Evolutionary conservation across 345 rosid genomes (phyloP).

Genomic region (Eutrema japonicum): DNA sequence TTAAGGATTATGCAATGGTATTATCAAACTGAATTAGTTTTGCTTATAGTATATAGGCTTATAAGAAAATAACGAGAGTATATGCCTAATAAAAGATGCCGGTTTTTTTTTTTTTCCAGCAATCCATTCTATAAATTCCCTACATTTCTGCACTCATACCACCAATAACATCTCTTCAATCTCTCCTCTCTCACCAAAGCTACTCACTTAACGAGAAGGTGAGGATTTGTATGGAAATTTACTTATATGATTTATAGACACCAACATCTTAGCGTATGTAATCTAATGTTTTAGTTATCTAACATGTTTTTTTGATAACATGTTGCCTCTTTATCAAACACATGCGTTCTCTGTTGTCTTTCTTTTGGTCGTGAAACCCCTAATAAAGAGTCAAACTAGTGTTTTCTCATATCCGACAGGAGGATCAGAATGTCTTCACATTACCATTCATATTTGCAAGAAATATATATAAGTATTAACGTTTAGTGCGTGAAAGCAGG

Average conservation of each 20-base stretch:
- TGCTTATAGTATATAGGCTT: no score
- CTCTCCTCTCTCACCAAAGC: background rate
- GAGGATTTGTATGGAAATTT: background rate
- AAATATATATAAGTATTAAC: background rate
- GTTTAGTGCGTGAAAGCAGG: background rate
- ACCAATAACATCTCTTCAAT: background rate
- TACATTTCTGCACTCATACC: background rate
- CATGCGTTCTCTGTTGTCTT: background rate
- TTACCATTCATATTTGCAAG: background rate
- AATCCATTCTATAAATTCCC: slow-evolving; percentile 5
- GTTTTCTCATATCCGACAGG: slow-evolving; percentile 24
- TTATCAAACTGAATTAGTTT: no score
- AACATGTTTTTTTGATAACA: background rate
- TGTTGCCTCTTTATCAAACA: background rate
- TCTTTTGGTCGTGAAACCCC: background rate
- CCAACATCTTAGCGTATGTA: slow-evolving; percentile 2
- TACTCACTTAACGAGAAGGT: slow-evolving; percentile 4
- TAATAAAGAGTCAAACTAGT: slow-evolving; percentile 4
- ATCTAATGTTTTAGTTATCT: background rate
- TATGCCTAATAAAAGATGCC: no score
- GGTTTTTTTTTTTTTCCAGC: no score
- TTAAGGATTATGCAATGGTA: no score
- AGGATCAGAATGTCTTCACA: slow-evolving; percentile 7
- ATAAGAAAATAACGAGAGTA: no score
- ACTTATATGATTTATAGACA: no score